Conservation (phyloP, 305 asterid genomes). For the Fraxinus albicans region DNA sequence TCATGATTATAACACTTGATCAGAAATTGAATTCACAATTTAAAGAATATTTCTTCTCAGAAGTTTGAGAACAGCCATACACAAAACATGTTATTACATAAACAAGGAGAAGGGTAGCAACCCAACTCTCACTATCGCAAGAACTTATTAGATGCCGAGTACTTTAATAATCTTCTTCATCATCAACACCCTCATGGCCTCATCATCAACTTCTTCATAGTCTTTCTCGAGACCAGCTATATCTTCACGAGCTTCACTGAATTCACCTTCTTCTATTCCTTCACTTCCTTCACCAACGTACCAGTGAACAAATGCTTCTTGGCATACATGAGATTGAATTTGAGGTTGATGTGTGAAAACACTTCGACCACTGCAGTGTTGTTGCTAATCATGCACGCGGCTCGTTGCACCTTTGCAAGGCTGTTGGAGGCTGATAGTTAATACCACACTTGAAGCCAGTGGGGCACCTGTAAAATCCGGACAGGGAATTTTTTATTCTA, state of each 20-base stretch:
- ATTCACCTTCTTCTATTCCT: conserved; percentile 22
- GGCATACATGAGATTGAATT: conserved; percentile 62
- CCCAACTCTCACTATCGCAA: background rate
- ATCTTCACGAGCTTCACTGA: conserved; percentile 51
- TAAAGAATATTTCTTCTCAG: background rate
- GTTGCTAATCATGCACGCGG: conserved; percentile 70
- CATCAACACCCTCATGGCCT: conserved; percentile 58
- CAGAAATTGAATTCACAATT: background rate
- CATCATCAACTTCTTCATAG: conserved; percentile 64
- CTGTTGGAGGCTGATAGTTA: too few species aligned
- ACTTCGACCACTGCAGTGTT: conserved; percentile 68
- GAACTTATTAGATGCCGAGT: background rate
- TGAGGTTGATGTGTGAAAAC: conserved; percentile 53
- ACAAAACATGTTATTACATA: background rate
- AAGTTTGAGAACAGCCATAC: background rate
- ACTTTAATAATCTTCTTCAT: conserved; percentile 44
- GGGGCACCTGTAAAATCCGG: too few species aligned
- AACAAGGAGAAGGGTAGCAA: conserved; percentile 2
- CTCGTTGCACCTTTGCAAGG: conserved; percentile 62
- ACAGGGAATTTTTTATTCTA: too few species aligned
- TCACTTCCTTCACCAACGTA: conserved; percentile 56
- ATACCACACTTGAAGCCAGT: too few species aligned
- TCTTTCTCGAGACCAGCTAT: conserved; percentile 45
- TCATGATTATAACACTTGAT: background rate
- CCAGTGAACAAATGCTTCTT: conserved; percentile 72